A percentile compares a stretch with the other conserved stretches of the same genome.
Evolutionary conservation across 805 yeast genomes (phyloP).

Genomic region (Lachancea lanzarotensis): DNA sequence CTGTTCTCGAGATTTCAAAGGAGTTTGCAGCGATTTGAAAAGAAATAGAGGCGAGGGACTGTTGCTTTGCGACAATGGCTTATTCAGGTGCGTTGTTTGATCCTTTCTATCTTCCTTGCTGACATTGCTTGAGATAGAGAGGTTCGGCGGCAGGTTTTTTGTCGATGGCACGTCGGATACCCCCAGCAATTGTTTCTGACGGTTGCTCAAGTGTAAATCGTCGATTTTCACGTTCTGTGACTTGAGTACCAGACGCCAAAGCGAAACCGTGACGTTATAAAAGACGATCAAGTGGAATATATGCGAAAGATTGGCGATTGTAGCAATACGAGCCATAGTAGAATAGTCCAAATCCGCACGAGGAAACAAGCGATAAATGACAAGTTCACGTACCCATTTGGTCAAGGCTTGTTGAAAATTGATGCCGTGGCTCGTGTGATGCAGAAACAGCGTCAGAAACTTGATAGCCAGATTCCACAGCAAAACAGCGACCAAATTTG

Average conservation of each 20-base stretch:
- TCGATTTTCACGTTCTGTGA: conserved; percentile 26
- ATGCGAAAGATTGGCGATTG: conserved; percentile 19
- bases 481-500: conserved; percentile 30
- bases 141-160: background rate
- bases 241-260: conserved; percentile 28
- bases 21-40: conserved; percentile 26
- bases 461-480: conserved; percentile 26
- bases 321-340: conserved; percentile 5
- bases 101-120: no score
- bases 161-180: conserved; percentile 12
- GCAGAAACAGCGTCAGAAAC: conserved; percentile 15
- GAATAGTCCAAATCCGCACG: conserved; percentile 5
- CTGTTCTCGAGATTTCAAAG: conserved; percentile 13
- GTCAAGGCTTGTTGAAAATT: conserved; percentile 10
- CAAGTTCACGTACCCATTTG: conserved; percentile 1
- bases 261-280: conserved; percentile 28
- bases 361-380: conserved; percentile 8
- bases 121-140: background rate
- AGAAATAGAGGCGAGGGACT: conserved; percentile 15
- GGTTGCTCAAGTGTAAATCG: conserved; percentile 29
- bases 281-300: conserved; percentile 25
- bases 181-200: conserved; percentile 34
- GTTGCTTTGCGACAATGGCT: background rate
- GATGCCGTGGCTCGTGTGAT: conserved; percentile 14
- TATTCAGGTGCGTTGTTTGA: no score